Evolutionary conservation across 441 rosid genomes (phyloP).

Genomic region (Brassica hybrid): DNA sequence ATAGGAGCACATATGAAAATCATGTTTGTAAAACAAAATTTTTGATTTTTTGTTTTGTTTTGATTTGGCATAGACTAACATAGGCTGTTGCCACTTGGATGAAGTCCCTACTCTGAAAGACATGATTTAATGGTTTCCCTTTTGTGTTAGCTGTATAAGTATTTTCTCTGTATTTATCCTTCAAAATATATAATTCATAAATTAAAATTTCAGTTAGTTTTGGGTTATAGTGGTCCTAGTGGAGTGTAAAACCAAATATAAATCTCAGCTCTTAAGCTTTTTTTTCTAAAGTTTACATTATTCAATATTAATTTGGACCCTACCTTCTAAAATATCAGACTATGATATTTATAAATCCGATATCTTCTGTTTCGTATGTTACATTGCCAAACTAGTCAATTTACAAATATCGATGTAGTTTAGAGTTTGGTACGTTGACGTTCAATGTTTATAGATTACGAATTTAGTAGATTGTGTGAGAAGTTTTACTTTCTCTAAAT

Average conservation of each 20-base stretch:
- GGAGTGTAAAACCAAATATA: conserved; percentile 35
- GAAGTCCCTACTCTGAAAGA: conserved; percentile 39
- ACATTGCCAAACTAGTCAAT: background rate
- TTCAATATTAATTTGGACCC: background rate
- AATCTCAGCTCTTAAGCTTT: conserved; percentile 9
- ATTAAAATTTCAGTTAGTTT: conserved; percentile 29
- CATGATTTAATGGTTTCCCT: conserved; percentile 42
- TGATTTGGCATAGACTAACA: background rate
- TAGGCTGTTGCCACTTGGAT: conserved; percentile 30
- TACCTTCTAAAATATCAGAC: background rate
- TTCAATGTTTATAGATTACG: background rate
- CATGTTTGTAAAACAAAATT: no score
- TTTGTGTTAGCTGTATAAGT: conserved; percentile 37
- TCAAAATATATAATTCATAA: background rate
- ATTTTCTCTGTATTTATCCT: conserved; percentile 17
- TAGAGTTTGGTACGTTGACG: background rate
- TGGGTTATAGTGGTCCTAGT: conserved; percentile 37
- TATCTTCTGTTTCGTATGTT: conserved; percentile 2
- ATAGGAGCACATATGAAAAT: background rate
- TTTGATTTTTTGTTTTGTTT: background rate
- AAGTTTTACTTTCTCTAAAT: no score
- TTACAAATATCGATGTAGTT: no score
- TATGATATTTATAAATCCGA: conserved; percentile 22
- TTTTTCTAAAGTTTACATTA: background rate
- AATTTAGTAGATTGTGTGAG: background rate